Evolutionary conservation across 495 filamentous ascomycete species (phyloP).

Genomic region (Baudoinia panamericana): DNA sequence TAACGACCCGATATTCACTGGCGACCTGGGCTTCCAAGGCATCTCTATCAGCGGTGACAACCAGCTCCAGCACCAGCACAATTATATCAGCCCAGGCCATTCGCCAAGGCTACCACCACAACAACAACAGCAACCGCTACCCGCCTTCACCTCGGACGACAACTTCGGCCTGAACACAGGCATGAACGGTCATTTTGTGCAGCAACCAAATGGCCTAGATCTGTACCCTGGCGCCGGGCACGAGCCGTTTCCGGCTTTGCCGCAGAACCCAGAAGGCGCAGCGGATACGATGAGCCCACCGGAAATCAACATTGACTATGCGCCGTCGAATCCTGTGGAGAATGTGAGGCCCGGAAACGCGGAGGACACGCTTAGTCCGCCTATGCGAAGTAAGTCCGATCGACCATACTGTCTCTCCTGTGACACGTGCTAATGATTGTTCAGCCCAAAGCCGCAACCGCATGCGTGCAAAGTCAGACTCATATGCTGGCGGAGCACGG

Average conservation of each 20-base stretch:
- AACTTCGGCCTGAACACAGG: slow-evolving; percentile 38
- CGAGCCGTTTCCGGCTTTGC: slow-evolving; percentile 44
- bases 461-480: slow-evolving; percentile 32
- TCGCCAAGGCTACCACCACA: slow-evolving; percentile 80
- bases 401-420: neutral
- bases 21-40: slow-evolving; percentile 59
- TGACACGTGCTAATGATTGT: slow-evolving; percentile 1
- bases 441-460: slow-evolving; percentile 28
- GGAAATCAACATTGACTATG: slow-evolving; percentile 87
- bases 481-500: slow-evolving; percentile 22
- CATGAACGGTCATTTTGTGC: slow-evolving; percentile 37
- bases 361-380: slow-evolving; percentile 69
- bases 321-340: slow-evolving; percentile 59
- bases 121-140: slow-evolving; percentile 52
- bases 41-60: slow-evolving; percentile 75
- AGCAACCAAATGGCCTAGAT: slow-evolving; percentile 35
- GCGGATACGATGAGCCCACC: slow-evolving; percentile 68
- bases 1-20: slow-evolving; percentile 60
- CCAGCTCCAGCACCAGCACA: slow-evolving; percentile 41
- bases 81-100: slow-evolving; percentile 54
- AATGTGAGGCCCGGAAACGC: slow-evolving; percentile 49
- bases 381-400: slow-evolving; percentile 59
- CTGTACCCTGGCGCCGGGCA: slow-evolving; percentile 40
- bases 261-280: slow-evolving; percentile 50
- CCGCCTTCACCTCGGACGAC: slow-evolving; percentile 24